Conservation (phyloP, 768 basidiomycete species). For the Lactarius hatsudake region DNA sequence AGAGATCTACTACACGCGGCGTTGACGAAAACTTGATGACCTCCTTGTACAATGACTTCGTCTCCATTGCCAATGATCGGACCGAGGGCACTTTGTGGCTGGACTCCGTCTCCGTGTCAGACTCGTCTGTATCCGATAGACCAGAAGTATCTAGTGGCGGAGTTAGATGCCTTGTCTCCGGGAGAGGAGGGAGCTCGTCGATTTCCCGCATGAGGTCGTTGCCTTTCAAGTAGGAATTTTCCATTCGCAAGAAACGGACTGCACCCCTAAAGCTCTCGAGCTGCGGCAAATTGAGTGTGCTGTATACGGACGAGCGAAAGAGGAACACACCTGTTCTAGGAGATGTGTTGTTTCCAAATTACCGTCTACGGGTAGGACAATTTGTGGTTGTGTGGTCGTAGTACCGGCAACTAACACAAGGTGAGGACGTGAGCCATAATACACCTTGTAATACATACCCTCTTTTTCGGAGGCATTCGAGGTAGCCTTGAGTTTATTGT, state of each 20-base stretch:
- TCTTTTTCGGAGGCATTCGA: constrained; percentile 68
- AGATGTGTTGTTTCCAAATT: constrained; percentile 86
- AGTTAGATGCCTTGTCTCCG: constrained; percentile 50
- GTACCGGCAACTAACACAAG: constrained; percentile 41
- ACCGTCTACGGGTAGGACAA: constrained; percentile 67
- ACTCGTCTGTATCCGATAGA: constrained; percentile 63
- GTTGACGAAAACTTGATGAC: constrained; percentile 83
- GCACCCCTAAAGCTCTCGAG: constrained; percentile 90
- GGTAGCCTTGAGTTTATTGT: constrained; percentile 71
- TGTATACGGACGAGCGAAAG: constrained; percentile 1
- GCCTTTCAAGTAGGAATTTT: constrained; percentile 92
- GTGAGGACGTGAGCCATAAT: constrained; percentile 14
- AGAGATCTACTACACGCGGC: constrained; percentile 84
- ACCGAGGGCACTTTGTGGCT: constrained; percentile 47
- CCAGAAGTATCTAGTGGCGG: constrained; percentile 67
- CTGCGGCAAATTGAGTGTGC: constrained; percentile 39
- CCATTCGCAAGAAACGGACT: constrained; percentile 86
- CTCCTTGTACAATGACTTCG: constrained; percentile 84
- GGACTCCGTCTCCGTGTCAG: constrained; percentile 50
- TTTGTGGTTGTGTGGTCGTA: constrained; percentile 52
- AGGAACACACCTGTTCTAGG: constrained; percentile 68
- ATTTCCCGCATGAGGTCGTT: constrained; percentile 87
- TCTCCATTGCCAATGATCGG: constrained; percentile 73
- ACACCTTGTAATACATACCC: constrained; percentile 42
- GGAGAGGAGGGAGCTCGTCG: constrained; percentile 66